A percentile compares a stretch with the other conserved stretches of the same genome.
Evolutionary conservation across 768 basidiomycete species (phyloP).

Genomic region (Gymnopilus dilepis): DNA sequence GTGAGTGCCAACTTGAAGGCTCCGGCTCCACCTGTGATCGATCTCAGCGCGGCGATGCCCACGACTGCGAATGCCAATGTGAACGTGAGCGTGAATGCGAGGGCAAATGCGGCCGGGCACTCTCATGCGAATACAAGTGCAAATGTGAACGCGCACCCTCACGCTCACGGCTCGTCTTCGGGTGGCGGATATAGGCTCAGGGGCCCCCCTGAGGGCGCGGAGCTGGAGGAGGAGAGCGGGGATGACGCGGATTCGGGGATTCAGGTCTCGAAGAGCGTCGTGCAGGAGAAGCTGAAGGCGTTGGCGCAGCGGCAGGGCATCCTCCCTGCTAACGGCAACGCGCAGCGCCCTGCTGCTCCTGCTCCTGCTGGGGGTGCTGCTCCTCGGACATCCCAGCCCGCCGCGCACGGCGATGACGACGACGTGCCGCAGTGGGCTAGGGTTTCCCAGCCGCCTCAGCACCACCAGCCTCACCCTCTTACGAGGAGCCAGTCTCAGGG

Average conservation of each 20-base stretch:
- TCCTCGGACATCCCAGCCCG: constrained; percentile 7
- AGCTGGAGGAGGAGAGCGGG: constrained; percentile 71
- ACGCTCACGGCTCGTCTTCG: too few species aligned
- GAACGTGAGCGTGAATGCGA: too few species aligned
- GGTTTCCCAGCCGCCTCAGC: constrained; percentile 20
- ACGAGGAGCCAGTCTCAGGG: constrained; percentile 10
- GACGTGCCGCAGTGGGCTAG: constrained; percentile 33
- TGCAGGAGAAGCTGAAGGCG: constrained; percentile 67
- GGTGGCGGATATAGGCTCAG: constrained; percentile 61
- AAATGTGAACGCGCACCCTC: too few species aligned
- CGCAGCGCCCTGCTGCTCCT: constrained; percentile 1
- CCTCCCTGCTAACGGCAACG: constrained; percentile 28
- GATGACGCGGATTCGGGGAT: constrained; percentile 51
- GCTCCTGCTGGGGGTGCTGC: constrained; percentile 1
- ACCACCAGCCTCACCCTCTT: constrained; percentile 15
- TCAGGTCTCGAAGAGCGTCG: constrained; percentile 68
- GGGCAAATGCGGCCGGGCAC: too few species aligned
- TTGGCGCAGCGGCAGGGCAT: constrained; percentile 55
- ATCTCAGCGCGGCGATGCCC: constrained; percentile 10
- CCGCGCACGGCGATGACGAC: constrained; percentile 21
- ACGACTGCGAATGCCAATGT: background rate
- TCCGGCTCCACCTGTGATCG: constrained; percentile 11
- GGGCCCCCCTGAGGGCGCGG: constrained; percentile 66
- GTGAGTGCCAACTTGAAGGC: constrained; percentile 6
- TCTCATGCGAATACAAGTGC: too few species aligned